Evolutionary conservation across 2,329 filamentous ascomycete genomes (phyloP).

Genomic region (Neoscytalidium dimidiatum): DNA sequence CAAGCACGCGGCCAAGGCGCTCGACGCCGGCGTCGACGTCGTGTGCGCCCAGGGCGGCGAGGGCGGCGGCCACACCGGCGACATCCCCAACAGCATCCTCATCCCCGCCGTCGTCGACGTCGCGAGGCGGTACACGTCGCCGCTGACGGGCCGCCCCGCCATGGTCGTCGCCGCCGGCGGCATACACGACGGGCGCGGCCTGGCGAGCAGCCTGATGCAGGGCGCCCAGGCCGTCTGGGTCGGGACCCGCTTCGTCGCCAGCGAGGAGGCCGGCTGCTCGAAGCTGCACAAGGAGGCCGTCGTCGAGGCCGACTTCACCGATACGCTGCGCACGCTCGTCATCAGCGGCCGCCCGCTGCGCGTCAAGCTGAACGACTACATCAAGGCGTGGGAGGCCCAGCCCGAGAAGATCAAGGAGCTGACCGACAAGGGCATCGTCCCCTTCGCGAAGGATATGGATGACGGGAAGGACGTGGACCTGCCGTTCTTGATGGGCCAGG

Average conservation of each 20-base stretch:
- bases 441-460: constrained; percentile 80
- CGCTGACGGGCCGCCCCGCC: constrained; percentile 68
- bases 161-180: constrained; percentile 89
- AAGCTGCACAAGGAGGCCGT: constrained; percentile 83
- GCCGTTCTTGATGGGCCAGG: constrained; percentile 92
- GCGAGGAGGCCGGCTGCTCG: constrained; percentile 77
- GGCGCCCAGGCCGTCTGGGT: constrained; percentile 92
- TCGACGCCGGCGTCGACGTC: constrained; percentile 84
- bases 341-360: constrained; percentile 79
- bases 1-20: constrained; percentile 84
- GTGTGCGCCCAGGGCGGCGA: constrained; percentile 92
- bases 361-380: constrained; percentile 80
- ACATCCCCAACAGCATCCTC: constrained; percentile 81
- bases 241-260: constrained; percentile 87
- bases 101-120: constrained; percentile 87
- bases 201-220: constrained; percentile 83
- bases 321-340: constrained; percentile 81
- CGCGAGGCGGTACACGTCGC: constrained; percentile 69
- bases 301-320: constrained; percentile 74
- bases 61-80: constrained; percentile 89
- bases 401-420: constrained; percentile 75
- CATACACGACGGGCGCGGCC: constrained; percentile 76
- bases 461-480: constrained; percentile 79
- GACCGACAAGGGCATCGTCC: constrained; percentile 75
- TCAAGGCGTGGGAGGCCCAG: constrained; percentile 75